Evolutionary conservation across 345 rosid species (phyloP).

Genomic region (Corchorus olitorius): DNA sequence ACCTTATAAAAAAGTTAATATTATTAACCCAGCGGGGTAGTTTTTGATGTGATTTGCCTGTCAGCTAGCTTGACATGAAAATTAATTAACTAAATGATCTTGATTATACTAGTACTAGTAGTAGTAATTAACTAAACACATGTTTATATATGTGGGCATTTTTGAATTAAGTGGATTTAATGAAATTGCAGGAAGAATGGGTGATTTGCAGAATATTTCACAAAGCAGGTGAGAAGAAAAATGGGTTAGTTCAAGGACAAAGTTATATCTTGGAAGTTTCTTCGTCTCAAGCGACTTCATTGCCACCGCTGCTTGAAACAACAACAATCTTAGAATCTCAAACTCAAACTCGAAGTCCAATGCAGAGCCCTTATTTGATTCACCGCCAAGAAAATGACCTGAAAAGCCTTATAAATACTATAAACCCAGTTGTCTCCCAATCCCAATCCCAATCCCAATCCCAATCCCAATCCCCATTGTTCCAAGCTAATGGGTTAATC

Average conservation of each 20-base stretch:
- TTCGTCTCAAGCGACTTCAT: conserved; percentile 29
- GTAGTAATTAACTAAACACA: neutral
- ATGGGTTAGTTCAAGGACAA: conserved; percentile 43
- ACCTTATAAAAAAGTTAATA: neutral
- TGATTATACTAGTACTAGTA: too few species aligned
- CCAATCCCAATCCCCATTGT: conserved; percentile 40
- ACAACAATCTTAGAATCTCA: conserved; percentile 42
- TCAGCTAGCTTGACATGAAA: neutral
- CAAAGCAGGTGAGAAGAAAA: conserved; percentile 72
- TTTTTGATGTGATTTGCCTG: conserved; percentile 15
- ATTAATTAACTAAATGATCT: neutral
- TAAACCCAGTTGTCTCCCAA: conserved; percentile 39
- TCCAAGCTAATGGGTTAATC: conserved; percentile 20
- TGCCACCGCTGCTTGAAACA: conserved; percentile 60
- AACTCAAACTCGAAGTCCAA: conserved; percentile 25
- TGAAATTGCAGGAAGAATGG: conserved; percentile 85
- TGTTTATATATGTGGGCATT: neutral
- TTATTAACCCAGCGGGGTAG: neutral
- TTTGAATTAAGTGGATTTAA: too few species aligned
- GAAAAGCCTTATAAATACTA: conserved; percentile 41
- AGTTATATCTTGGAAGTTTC: conserved; percentile 30
- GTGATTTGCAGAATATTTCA: conserved; percentile 89
- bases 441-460: conserved; percentile 48
- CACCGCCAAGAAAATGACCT: conserved; percentile 48
- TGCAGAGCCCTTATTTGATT: conserved; percentile 33